Conservation (phyloP, 768 basidiomycete species). For the Tulasnella sp. region DNA sequence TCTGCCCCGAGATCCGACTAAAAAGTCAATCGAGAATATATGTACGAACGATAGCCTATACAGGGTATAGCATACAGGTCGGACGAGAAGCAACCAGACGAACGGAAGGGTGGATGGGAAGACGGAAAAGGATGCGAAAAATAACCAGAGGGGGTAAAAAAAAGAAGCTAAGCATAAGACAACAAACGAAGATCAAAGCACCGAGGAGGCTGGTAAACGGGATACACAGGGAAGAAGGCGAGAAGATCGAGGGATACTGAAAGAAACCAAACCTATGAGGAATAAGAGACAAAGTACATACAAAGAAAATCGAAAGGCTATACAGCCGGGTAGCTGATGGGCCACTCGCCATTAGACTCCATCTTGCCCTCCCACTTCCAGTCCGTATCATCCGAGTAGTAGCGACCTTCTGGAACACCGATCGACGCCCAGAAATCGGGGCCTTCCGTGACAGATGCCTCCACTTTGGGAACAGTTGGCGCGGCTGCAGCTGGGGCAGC, state of each 20-base stretch:
- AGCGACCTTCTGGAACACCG: conserved; percentile 21
- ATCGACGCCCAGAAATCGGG: conserved; percentile 24
- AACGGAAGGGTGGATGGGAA: neutral
- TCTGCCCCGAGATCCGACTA: neutral
- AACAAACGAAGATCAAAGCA: neutral
- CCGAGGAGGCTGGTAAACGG: neutral
- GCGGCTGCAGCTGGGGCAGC: neutral
- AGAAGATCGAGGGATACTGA: neutral
- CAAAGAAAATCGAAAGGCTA: conserved; percentile 2
- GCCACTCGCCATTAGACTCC: conserved; percentile 30
- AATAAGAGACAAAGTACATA: conserved; percentile 12
- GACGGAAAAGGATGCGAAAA: neutral
- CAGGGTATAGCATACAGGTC: conserved; percentile 15
- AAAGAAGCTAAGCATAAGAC: conserved; percentile 7
- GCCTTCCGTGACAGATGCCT: conserved; percentile 13
- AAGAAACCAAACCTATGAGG: neutral
- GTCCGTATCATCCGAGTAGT: conserved; percentile 23
- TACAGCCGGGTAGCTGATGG: conserved; percentile 22
- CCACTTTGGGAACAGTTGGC: neutral
- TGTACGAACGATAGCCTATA: conserved; percentile 11
- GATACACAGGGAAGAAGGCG: neutral
- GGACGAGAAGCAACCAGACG: neutral
- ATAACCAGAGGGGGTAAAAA: neutral
- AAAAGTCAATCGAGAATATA: neutral
- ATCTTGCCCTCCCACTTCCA: conserved; percentile 32